These are phyloP conservation scores for Tetradesmus obliquus DNA, from an alignment of 139 green algal species.

Conservation along the genomic window DNA sequence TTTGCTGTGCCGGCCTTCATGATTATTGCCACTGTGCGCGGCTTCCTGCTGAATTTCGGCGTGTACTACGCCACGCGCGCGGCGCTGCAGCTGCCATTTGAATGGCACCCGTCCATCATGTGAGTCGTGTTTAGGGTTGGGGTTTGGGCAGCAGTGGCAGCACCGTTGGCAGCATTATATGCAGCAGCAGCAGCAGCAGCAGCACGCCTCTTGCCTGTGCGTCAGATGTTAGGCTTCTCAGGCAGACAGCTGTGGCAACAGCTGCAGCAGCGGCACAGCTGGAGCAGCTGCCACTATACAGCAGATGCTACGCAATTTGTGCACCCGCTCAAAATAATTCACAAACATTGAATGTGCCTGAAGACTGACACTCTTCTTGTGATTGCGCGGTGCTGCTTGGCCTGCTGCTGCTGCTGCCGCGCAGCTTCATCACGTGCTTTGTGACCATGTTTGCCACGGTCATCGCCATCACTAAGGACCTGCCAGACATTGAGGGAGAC, in stretches of 20 bases:
- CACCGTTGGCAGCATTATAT: neutral
- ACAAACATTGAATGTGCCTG: no score
- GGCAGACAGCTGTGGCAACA: neutral
- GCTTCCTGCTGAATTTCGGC: conserved; percentile 99
- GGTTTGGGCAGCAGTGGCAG: neutral
- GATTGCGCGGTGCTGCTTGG: neutral
- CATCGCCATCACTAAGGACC: conserved; percentile 99
- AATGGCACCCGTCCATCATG: conserved; percentile 88
- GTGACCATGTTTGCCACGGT: conserved; percentile 97
- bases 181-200: neutral
- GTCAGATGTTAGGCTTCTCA: no score
- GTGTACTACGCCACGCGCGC: conserved; percentile 97
- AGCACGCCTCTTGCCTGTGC: neutral
- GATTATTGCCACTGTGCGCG: conserved; percentile 97
- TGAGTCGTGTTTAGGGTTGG: conserved; percentile 45
- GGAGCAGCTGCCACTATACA: no score
- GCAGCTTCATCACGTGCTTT: conserved; percentile 97
- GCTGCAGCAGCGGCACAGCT: neutral
- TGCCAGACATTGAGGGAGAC: conserved; percentile 98
- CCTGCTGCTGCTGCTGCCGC: neutral
- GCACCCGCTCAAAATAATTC: no score
- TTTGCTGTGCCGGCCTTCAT: conserved; percentile 95
- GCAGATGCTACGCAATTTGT: no score
- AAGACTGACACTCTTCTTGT: neutral
- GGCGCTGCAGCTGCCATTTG: conserved; percentile 90